A percentile compares a stretch with the other conserved stretches of the same genome.
phyloP scores from a whole-genome alignment of 2,329 filamentous ascomycete species.

The Beauveria brongniartii region DNA sequence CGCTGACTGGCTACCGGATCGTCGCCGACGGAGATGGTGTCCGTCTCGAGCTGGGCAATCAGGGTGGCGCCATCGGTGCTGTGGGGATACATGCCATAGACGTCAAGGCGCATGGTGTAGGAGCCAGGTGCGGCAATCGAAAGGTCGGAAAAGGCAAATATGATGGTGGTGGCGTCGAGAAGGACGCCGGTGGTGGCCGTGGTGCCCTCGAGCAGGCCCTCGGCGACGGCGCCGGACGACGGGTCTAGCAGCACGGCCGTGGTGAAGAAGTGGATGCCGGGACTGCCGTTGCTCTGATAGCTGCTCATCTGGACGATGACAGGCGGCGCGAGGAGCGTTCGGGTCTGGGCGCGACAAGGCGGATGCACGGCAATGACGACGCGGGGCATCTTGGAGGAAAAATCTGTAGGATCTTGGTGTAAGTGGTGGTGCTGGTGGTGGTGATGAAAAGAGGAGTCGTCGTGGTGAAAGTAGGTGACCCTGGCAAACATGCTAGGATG shows the following conservation, averaged over 20 bases:
- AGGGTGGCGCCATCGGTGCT: slow-evolving; percentile 12
- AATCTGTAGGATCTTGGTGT: background rate
- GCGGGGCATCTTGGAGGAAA: slow-evolving; percentile 11
- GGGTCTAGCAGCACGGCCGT: slow-evolving; percentile 18
- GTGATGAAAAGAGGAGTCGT: background rate
- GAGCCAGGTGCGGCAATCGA: slow-evolving; percentile 16
- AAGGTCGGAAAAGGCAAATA: slow-evolving; percentile 21
- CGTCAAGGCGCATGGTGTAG: slow-evolving; percentile 22
- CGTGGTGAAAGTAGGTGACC: background rate
- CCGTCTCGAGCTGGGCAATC: slow-evolving; percentile 15
- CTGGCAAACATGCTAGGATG: slow-evolving; percentile 1
- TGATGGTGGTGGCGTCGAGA: slow-evolving; percentile 12
- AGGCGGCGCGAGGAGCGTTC: slow-evolving; percentile 17
- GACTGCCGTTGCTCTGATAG: background rate
- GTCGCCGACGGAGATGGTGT: slow-evolving; percentile 13
- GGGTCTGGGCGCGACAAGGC: slow-evolving; percentile 15
- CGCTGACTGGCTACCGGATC: slow-evolving; percentile 8
- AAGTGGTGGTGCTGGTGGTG: background rate
- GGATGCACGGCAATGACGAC: slow-evolving; percentile 19
- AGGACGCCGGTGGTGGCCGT: slow-evolving; percentile 15
- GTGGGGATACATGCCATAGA: slow-evolving; percentile 18
- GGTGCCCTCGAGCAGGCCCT: slow-evolving; percentile 15
- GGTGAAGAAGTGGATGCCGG: slow-evolving; percentile 19
- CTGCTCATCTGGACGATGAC: slow-evolving; percentile 16
- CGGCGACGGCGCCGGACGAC: slow-evolving; percentile 13